Evolutionary conservation across 2,329 filamentous ascomycete genomes (phyloP), one percentile per base, ranked within the genome.

Genomic region (Dactylellina sp.): DNA sequence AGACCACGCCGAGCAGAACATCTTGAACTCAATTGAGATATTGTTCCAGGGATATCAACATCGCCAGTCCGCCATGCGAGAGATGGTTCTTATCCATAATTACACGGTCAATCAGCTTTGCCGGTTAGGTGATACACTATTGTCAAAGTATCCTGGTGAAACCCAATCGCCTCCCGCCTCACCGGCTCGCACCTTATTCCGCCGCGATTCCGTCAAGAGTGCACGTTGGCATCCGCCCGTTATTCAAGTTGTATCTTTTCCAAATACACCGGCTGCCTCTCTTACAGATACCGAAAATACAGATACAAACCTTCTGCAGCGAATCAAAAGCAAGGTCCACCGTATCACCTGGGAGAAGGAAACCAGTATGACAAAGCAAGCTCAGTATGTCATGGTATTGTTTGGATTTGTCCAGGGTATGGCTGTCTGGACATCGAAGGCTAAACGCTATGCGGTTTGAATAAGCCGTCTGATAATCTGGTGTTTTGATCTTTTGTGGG

Each of bases 361-460:
- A 24, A 50, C 16, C 44, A 59, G 24, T 53, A 65, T 42, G 22
- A 75, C 39, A 32, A 62, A 61, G 49, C 56, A 56, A n/a, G 61
- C 42, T 2, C 70, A 74, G n/a, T 79, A 79, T 52, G 57, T 78
- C 11, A 68, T 76, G 59, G 49, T 79, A n/a, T 56, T 77, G n/a
- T 62, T 78, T 39, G 77, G 76, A 12, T 78, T 78, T 20, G 75
- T 76, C n/a, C 74, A 77, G 42, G 78, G 78, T 1, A 77, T 79
- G 77, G 78, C 78, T 0, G 71, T 61, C 44, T 79, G 78, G 78
- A 78, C 77, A 52, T 68, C 76, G n/a, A 76, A 74, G 64, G 75
- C 76, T 11, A 76, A 77, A 57, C 66, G 78, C 7, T 76, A 79
- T 74, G 76, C 62, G 16, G 53, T 75, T 35, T 65, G 39, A 65